A percentile compares a stretch with the other conserved stretches of the same genome.
Conservation (phyloP, 2,329 filamentous ascomycete species). For the Aspergillus sp. region DNA sequence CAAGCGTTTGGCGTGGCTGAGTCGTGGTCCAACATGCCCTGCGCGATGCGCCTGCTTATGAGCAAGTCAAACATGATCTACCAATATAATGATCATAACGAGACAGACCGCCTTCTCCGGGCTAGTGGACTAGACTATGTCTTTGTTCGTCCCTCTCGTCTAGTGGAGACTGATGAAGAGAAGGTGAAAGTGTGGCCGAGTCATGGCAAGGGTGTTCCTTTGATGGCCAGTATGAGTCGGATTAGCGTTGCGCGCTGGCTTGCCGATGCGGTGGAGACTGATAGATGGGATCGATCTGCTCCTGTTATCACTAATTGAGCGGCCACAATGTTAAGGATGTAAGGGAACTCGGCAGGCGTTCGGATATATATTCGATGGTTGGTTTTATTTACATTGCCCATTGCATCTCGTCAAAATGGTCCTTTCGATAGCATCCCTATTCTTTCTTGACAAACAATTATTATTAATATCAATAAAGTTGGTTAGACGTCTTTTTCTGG, state of each 20-base stretch:
- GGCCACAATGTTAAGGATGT: background rate
- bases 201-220: slow-evolving; percentile 42
- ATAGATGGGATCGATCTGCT: slow-evolving; percentile 44
- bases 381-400: too few species aligned
- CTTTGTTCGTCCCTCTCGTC: slow-evolving; percentile 46
- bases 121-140: slow-evolving; percentile 40
- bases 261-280: slow-evolving; percentile 44
- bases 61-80: slow-evolving; percentile 48
- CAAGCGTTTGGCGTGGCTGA: slow-evolving; percentile 52
- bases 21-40: slow-evolving; percentile 45
- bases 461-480: too few species aligned
- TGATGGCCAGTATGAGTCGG: slow-evolving; percentile 40
- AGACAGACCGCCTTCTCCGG: slow-evolving; percentile 46
- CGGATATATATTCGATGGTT: too few species aligned
- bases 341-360: too few species aligned
- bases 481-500: too few species aligned
- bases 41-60: slow-evolving; percentile 47
- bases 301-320: slow-evolving; percentile 49
- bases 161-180: slow-evolving; percentile 41
- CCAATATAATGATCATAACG: slow-evolving; percentile 50
- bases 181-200: slow-evolving; percentile 44
- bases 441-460: too few species aligned
- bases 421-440: too few species aligned
- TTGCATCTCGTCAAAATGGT: too few species aligned
- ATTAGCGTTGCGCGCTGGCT: slow-evolving; percentile 49